These are phyloP conservation scores for Candida maris DNA, from an alignment of 805 yeast species.

Conservation along the genomic window DNA sequence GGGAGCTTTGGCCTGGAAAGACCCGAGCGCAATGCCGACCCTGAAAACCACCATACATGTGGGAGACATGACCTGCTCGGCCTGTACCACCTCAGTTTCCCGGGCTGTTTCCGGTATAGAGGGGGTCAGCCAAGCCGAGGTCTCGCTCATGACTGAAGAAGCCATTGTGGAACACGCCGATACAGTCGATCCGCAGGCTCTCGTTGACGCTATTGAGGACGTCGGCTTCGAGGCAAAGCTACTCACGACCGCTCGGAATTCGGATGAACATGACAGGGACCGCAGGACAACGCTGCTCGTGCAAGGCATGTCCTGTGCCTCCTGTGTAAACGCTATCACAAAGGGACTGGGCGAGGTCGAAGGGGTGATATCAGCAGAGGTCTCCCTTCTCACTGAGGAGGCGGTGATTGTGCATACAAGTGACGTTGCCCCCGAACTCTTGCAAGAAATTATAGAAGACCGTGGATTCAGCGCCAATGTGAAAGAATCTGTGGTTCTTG, in stretches of 20 bases:
- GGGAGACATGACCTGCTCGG: conserved; percentile 88
- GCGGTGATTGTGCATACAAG: conserved; percentile 54
- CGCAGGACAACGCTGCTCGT: conserved; percentile 24
- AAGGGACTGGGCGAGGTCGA: conserved; percentile 15
- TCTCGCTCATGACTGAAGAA: conserved; percentile 70
- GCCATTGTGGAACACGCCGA: conserved; percentile 52
- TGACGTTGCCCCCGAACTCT: conserved; percentile 25
- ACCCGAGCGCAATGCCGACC: conserved; percentile 7
- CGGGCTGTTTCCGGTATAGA: conserved; percentile 44
- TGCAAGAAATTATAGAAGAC: conserved; percentile 52
- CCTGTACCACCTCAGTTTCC: conserved; percentile 71
- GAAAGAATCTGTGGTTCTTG: conserved; percentile 28
- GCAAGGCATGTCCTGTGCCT: conserved; percentile 85
- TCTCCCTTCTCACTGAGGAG: conserved; percentile 73
- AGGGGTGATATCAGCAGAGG: conserved; percentile 41
- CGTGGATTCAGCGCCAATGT: conserved; percentile 50
- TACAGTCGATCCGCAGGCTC: conserved; percentile 28
- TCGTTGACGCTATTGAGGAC: conserved; percentile 60
- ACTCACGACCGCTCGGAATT: background rate
- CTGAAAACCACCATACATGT: conserved; percentile 30
- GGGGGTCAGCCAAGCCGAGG: conserved; percentile 53
- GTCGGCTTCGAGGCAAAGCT: background rate
- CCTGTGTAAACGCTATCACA: conserved; percentile 66
- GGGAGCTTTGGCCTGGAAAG: too few relatives aligned
- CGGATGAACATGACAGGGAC: background rate